Evolutionary conservation across 805 yeast species (phyloP).

Genomic region (Metschnikowia cubensis): DNA sequence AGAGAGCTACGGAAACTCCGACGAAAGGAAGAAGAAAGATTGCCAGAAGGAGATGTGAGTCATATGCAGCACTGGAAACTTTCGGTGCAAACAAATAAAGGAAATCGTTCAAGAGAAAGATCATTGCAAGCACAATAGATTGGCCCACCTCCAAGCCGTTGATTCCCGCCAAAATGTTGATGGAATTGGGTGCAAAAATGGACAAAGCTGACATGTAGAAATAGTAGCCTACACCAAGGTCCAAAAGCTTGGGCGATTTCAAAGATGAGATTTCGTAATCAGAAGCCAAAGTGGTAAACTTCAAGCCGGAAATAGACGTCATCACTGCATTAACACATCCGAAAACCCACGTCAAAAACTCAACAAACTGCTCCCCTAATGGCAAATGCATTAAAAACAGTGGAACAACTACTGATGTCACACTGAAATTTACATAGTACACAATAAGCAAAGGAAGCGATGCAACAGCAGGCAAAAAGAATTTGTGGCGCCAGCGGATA

Average conservation of each 20-base stretch:
- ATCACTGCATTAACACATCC: slow-evolving; percentile 29
- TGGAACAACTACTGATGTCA: slow-evolving; percentile 84
- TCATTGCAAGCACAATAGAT: slow-evolving; percentile 68
- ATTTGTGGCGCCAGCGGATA: slow-evolving; percentile 95
- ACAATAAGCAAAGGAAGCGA: slow-evolving; percentile 87
- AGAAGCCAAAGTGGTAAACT: slow-evolving; percentile 34
- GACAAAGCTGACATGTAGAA: slow-evolving; percentile 86
- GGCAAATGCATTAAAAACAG: slow-evolving; percentile 45
- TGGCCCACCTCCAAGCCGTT: slow-evolving; percentile 98
- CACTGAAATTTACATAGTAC: slow-evolving; percentile 90
- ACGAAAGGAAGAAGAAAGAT: slow-evolving; percentile 79
- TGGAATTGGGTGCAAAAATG: slow-evolving; percentile 93
- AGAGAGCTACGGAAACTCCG: slow-evolving; percentile 75
- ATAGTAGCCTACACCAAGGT: slow-evolving; percentile 78
- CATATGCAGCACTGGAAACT: slow-evolving; percentile 53
- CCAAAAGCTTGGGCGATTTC: slow-evolving; percentile 48
- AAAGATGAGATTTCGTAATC: slow-evolving; percentile 33
- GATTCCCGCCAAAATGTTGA: slow-evolving; percentile 92
- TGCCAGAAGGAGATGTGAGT: slow-evolving; percentile 78
- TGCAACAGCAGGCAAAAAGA: slow-evolving; percentile 91
- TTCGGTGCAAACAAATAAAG: slow-evolving; percentile 52
- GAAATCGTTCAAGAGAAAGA: slow-evolving; percentile 72
- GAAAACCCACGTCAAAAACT: slow-evolving; percentile 19
- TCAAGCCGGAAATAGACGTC: slow-evolving; percentile 33
- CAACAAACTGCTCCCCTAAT: slow-evolving; percentile 26